Percentiles rank a stretch among this genome's conserved stretches.
phyloP scores from a whole-genome alignment of 225 moss, liverwort and hornwort genomes.

The Asterella californica region DNA sequence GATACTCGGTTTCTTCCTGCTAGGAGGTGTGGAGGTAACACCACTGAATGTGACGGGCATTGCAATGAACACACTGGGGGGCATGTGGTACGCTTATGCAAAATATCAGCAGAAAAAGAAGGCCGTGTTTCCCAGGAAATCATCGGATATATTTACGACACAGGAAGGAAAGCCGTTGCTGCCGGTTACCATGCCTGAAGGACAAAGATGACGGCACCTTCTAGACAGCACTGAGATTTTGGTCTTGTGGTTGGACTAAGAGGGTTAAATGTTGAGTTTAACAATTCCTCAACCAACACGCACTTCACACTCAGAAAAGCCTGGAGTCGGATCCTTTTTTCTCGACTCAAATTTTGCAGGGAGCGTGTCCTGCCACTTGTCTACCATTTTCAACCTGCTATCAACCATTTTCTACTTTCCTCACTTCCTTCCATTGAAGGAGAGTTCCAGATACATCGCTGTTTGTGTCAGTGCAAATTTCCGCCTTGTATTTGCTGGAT shows the following conservation, averaged over 20 bases:
- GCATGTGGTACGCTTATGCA: slow-evolving; percentile 50
- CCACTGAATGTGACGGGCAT: slow-evolving; percentile 45
- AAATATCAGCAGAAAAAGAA: slow-evolving; percentile 42
- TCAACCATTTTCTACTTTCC: not conserved
- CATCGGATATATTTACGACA: slow-evolving; percentile 40
- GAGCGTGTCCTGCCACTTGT: slow-evolving; percentile 2
- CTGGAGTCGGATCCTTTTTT: slow-evolving; percentile 1
- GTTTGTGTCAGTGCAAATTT: no score
- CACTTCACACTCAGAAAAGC: not conserved
- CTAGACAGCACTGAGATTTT: not conserved
- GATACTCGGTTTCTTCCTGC: slow-evolving; percentile 51
- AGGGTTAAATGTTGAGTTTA: not conserved
- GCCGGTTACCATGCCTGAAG: slow-evolving; percentile 2
- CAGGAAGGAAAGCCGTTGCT: slow-evolving; percentile 35
- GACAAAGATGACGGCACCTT: not conserved
- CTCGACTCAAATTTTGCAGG: slow-evolving; percentile 4
- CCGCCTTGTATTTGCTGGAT: no score
- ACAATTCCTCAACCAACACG: not conserved
- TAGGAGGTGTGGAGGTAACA: slow-evolving; percentile 49
- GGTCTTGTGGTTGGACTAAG: not conserved
- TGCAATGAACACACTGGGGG: slow-evolving; percentile 48
- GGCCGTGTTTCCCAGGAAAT: slow-evolving; percentile 36
- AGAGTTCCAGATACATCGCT: not conserved
- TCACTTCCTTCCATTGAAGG: not conserved
- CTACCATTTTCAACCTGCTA: not conserved